Percentiles rank a stretch among this genome's conserved stretches.
Conservation (phyloP, 805 yeast species). For the Wickerhamomyces strasburgensis region DNA sequence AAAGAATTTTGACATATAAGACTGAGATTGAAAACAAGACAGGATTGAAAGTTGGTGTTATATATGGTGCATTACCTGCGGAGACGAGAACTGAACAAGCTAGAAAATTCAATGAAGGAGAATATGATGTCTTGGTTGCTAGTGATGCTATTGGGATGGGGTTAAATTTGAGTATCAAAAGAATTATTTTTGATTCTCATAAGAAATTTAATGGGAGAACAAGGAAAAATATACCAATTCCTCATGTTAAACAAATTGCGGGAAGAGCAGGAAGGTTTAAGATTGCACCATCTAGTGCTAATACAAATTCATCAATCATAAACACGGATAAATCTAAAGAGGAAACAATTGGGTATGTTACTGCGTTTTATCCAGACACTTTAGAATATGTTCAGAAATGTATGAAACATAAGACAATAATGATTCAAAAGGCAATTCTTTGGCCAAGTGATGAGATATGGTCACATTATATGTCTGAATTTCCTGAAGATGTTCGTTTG, state of each 20-base stretch:
- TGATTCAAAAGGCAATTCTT: constrained; percentile 56
- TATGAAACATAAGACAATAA: constrained; percentile 46
- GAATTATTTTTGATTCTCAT: constrained; percentile 69
- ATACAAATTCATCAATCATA: neutral
- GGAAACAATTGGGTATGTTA: constrained; percentile 43
- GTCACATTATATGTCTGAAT: constrained; percentile 57
- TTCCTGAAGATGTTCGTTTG: constrained; percentile 46
- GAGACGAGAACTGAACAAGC: constrained; percentile 90
- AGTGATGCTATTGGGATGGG: constrained; percentile 99
- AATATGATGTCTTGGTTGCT: constrained; percentile 80
- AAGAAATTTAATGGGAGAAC: constrained; percentile 66
- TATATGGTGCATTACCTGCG: constrained; percentile 95
- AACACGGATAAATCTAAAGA: constrained; percentile 11
- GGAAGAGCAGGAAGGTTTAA: constrained; percentile 91
- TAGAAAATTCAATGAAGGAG: constrained; percentile 67
- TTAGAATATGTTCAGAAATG: constrained; percentile 40
- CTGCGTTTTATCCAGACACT: constrained; percentile 44
- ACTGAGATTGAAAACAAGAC: constrained; percentile 63
- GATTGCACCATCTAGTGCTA: constrained; percentile 27
- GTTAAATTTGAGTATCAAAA: constrained; percentile 72
- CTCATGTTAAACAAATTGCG: constrained; percentile 85
- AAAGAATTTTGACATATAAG: constrained; percentile 63
- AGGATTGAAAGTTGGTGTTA: constrained; percentile 69
- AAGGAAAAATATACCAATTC: constrained; percentile 44
- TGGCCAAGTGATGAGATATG: constrained; percentile 80